Conservation (phyloP, 441 rosid species). For the Croton laevigatus region DNA sequence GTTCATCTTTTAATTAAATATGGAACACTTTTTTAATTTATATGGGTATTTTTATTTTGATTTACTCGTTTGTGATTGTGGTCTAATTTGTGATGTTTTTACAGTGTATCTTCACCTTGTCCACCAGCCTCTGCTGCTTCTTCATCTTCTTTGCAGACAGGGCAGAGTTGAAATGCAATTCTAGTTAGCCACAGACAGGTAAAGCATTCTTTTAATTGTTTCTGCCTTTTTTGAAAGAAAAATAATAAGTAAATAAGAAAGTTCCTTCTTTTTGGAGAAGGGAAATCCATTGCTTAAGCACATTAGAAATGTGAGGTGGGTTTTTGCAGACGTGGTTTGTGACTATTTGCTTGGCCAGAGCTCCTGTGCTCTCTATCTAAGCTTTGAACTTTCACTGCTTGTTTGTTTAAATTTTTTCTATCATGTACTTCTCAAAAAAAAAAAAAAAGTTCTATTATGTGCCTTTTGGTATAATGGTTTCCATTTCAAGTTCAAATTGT, state of each 20-base stretch:
- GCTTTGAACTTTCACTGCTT: slow-evolving; percentile 35
- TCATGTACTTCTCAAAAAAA: too few relatives aligned
- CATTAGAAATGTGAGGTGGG: slow-evolving; percentile 85
- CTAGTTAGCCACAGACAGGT: slow-evolving; percentile 95
- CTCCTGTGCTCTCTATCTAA: slow-evolving; percentile 85
- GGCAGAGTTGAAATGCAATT: slow-evolving; percentile 74
- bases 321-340: slow-evolving; percentile 69
- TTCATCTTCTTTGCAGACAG: slow-evolving; percentile 30
- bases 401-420: too few relatives aligned
- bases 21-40: too few relatives aligned
- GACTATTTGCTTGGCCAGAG: slow-evolving; percentile 87
- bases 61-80: not conserved
- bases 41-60: slow-evolving; percentile 15
- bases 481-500: not conserved
- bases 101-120: slow-evolving; percentile 27
- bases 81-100: slow-evolving; percentile 29
- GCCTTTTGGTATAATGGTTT: not conserved
- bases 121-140: slow-evolving; percentile 16
- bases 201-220: not conserved
- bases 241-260: not conserved
- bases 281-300: slow-evolving; percentile 92
- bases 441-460: not conserved
- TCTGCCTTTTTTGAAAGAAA: too few relatives aligned
- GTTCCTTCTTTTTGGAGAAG: slow-evolving; percentile 51
- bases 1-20: too few relatives aligned